Evolutionary conservation across 2,329 filamentous ascomycete genomes (phyloP), one percentile per base, ranked within the genome.

Genomic region (Diaporthe australafricana): DNA sequence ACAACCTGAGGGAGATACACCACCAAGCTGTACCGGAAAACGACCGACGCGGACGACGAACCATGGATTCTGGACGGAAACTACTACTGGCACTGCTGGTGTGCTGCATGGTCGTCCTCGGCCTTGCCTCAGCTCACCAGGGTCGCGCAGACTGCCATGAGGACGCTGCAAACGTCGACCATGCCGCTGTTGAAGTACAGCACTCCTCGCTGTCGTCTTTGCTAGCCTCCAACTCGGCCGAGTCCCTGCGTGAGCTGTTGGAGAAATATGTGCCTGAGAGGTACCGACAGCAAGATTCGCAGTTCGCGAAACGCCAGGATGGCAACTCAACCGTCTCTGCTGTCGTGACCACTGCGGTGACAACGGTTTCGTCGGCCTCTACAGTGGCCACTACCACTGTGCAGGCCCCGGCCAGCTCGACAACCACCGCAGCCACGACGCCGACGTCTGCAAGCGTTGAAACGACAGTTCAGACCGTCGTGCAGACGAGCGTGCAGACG

Each of bases 171-270:
- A 52, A 35, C 45, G 62, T 52, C 40, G 45, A 63, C 32, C 40
- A 55, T 30, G 62, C 47, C 30, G 68, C 35, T 27, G 60, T 57
- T 30, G 52, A 68, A 17, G 67, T 14, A 22, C 56, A 74, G 72
- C 38, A 73, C 38, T 78, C 73, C 25, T 74, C 76, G 53, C 74
- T 74, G 48, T 66, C 69, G 11, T 73, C 72, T n/a, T 17, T 91
- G 69, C 81, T 92, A 68, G 84, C 87, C 73, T 84, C 85, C 30
- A 82, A 91, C 70, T 88, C 91, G 27, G 86, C 87, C 69, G 85
- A 89, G 62, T 86, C 88, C 52, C 83, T 95, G 68, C 91, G 94
- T 79, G 87, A 88, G 57, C 88, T 93, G 68, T 85, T 95, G 40
- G 90, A 93, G 79, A 84, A 86, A 73, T 87, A 91, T 76, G 84